A percentile compares a stretch with the other conserved stretches of the same genome.
phyloP scores from a whole-genome alignment of 1,284 basidiomycete genomes.

The Cutaneotrichosporon sp. region DNA sequence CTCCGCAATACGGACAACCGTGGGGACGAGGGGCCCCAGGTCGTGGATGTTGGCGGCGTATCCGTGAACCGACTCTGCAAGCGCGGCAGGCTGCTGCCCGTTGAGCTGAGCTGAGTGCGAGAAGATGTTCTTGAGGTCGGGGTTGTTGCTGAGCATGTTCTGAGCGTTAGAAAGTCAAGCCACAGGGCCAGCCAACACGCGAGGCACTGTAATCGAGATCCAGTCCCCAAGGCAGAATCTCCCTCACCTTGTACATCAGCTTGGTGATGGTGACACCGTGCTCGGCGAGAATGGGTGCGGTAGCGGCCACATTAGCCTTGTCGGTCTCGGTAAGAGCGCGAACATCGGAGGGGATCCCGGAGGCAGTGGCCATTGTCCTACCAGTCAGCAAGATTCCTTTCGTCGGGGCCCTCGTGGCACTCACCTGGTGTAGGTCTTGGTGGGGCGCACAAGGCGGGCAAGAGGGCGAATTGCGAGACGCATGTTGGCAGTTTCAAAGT shows the following conservation, averaged over 20 bases:
- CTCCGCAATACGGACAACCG: slow-evolving; percentile 35
- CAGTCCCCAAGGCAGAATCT: too few relatives aligned
- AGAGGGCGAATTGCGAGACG: not conserved
- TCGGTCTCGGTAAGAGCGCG: slow-evolving; percentile 28
- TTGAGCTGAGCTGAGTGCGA: slow-evolving; percentile 26
- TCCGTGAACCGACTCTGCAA: slow-evolving; percentile 34
- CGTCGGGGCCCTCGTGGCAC: not conserved
- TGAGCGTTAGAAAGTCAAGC: slow-evolving; percentile 14
- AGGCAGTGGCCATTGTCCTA: slow-evolving; percentile 9
- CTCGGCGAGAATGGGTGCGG: slow-evolving; percentile 33
- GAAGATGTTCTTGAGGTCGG: slow-evolving; percentile 34
- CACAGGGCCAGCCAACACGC: too few relatives aligned
- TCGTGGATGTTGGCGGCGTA: slow-evolving; percentile 42
- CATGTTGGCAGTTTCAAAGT: not conserved
- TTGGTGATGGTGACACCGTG: slow-evolving; percentile 35
- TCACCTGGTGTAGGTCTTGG: not conserved
- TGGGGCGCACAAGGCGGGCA: not conserved
- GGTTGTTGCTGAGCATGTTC: slow-evolving; percentile 34
- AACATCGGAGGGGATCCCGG: slow-evolving; percentile 14
- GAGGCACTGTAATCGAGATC: too few relatives aligned
- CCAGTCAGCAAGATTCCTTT: too few relatives aligned
- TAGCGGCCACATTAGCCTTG: slow-evolving; percentile 32
- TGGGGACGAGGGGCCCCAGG: slow-evolving; percentile 30
- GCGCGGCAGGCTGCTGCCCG: slow-evolving; percentile 29
- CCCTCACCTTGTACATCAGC: slow-evolving; percentile 26